These are phyloP conservation scores for Apiotrichum gracile DNA, from an alignment of 1,284 basidiomycete species.

Conservation along the genomic window DNA sequence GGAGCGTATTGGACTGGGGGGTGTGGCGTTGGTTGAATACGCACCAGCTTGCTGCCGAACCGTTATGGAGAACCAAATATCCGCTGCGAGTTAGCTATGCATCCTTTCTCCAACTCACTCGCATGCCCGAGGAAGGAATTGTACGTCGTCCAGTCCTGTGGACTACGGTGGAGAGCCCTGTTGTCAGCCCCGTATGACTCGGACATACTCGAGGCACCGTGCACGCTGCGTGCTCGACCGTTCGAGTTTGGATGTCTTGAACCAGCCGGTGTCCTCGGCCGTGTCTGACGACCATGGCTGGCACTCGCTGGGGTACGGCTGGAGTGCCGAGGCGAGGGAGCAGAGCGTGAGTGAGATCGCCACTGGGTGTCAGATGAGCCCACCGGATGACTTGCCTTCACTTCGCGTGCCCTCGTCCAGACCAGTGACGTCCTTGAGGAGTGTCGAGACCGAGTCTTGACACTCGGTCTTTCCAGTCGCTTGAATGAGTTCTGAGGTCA, in stretches of 20 bases:
- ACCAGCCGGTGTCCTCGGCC: neutral
- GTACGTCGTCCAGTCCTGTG: slow-evolving; percentile 46
- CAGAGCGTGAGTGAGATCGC: slow-evolving; percentile 44
- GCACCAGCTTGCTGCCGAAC: slow-evolving; percentile 26
- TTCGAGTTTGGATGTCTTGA: slow-evolving; percentile 1
- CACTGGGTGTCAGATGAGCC: slow-evolving; percentile 20
- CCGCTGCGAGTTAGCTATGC: slow-evolving; percentile 19
- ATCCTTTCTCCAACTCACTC: slow-evolving; percentile 22
- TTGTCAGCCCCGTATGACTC: neutral
- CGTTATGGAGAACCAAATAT: slow-evolving; percentile 35
- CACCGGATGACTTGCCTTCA: neutral
- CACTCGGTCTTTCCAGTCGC: neutral
- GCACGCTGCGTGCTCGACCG: neutral
- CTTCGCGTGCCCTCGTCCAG: neutral
- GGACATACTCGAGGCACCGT: slow-evolving; percentile 28
- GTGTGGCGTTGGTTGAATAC: too few species aligned
- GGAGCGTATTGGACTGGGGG: too few species aligned
- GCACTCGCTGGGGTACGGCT: slow-evolving; percentile 35
- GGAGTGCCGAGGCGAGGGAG: slow-evolving; percentile 38
- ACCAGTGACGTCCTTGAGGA: neutral
- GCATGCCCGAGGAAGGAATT: slow-evolving; percentile 42
- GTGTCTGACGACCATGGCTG: slow-evolving; percentile 19
- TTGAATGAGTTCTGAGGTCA: neutral
- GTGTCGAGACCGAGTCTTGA: too few species aligned
- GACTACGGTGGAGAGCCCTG: slow-evolving; percentile 43